phyloP scores from a whole-genome alignment of 208 protist species.

The Tetramitus jugosus region DNA sequence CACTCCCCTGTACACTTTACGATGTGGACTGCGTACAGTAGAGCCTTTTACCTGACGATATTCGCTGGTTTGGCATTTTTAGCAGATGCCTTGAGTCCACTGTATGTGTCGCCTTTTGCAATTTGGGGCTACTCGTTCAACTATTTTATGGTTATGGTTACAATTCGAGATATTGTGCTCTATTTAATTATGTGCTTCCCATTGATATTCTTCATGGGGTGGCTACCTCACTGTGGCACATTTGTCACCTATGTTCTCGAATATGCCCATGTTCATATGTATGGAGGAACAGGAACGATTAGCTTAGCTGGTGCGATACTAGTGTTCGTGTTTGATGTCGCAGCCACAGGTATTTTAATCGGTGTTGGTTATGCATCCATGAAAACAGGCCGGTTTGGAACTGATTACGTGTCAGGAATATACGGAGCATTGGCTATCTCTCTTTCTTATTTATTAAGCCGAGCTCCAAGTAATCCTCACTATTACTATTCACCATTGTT shows the following conservation, averaged over 20 bases:
- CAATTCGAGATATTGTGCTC: background rate
- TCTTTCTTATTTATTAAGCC: background rate
- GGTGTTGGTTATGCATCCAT: background rate
- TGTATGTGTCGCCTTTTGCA: background rate
- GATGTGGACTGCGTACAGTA: background rate
- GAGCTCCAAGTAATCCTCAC: background rate
- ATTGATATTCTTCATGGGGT: constrained; percentile 1
- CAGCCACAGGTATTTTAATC: background rate
- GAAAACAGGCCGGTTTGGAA: background rate
- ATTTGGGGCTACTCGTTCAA: background rate
- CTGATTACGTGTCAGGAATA: background rate
- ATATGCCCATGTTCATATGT: constrained; percentile 8
- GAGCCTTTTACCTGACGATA: constrained; percentile 4
- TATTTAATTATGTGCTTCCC: constrained; percentile 7
- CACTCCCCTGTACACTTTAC: constrained; percentile 1
- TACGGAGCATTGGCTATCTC: background rate
- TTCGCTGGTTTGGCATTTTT: background rate
- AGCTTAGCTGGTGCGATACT: background rate
- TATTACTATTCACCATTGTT: background rate
- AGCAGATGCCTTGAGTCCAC: background rate
- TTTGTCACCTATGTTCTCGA: background rate
- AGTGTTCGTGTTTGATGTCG: background rate
- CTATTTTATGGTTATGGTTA: background rate
- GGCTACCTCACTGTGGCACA: background rate
- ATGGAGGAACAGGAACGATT: background rate